Conservation (phyloP, 1,284 basidiomycete genomes). For the Moesziomyces sp. region DNA sequence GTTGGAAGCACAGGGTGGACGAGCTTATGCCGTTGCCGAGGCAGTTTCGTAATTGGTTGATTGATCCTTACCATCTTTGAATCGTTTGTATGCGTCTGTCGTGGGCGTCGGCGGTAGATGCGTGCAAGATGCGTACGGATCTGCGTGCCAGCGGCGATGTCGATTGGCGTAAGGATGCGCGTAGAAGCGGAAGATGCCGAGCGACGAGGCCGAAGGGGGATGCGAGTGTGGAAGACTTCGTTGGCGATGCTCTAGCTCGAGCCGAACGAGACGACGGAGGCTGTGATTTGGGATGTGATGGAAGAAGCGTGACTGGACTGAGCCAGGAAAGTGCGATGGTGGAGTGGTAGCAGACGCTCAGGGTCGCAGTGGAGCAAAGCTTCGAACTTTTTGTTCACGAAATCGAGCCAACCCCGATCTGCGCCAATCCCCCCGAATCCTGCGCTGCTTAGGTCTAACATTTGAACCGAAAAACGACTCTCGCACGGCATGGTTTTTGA, state of each 20-base stretch:
- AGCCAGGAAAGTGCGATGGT: neutral
- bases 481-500: conserved; percentile 20
- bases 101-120: neutral
- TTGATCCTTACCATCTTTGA: neutral
- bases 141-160: too few relatives aligned
- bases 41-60: too few relatives aligned
- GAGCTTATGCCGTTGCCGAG: neutral
- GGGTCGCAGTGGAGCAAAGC: conserved; percentile 13
- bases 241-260: neutral
- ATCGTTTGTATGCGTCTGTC: neutral
- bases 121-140: neutral
- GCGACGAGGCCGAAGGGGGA: neutral
- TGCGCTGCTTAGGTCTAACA: conserved; percentile 17
- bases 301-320: neutral
- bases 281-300: neutral
- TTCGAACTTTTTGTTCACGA: conserved; percentile 32
- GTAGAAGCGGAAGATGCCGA: neutral
- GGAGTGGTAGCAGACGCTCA: neutral
- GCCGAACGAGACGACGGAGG: neutral
- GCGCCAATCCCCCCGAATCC: neutral
- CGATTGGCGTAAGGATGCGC: too few relatives aligned
- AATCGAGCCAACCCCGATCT: conserved; percentile 4
- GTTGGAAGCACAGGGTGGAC: neutral
- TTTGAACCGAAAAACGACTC: neutral
- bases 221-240: too few relatives aligned